Conservation (phyloP, 73 alveolate species). For the Paramecium biaurelia region DNA sequence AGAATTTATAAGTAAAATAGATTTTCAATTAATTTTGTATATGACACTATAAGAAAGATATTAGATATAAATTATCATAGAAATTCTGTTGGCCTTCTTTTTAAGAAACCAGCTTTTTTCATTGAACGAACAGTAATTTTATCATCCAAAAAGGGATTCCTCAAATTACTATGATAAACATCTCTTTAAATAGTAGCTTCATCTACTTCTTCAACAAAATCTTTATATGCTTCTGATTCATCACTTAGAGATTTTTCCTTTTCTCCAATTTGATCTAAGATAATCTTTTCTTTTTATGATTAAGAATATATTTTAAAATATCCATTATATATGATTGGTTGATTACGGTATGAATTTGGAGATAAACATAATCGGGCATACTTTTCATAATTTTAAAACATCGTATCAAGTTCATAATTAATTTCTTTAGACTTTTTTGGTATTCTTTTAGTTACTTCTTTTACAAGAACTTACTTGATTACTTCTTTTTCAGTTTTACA, state of each 20-base stretch:
- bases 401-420: neutral
- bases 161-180: neutral
- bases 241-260: neutral
- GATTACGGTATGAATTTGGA: neutral
- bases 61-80: neutral
- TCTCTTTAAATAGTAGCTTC: conserved; percentile 14
- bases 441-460: neutral
- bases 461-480: neutral
- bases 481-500: neutral
- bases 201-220: neutral
- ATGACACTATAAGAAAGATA: neutral
- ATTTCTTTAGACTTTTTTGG: neutral
- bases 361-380: neutral
- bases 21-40: neutral
- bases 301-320: neutral
- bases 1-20: neutral
- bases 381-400: neutral
- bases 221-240: neutral
- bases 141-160: neutral
- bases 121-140: neutral
- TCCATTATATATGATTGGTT: neutral
- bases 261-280: neutral
- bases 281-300: neutral
- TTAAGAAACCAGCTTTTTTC: neutral
- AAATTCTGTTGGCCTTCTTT: neutral